Percentiles rank a stretch among this genome's conserved stretches.
Conservation (phyloP, 805 yeast species). For the Ogataea naganishii region DNA sequence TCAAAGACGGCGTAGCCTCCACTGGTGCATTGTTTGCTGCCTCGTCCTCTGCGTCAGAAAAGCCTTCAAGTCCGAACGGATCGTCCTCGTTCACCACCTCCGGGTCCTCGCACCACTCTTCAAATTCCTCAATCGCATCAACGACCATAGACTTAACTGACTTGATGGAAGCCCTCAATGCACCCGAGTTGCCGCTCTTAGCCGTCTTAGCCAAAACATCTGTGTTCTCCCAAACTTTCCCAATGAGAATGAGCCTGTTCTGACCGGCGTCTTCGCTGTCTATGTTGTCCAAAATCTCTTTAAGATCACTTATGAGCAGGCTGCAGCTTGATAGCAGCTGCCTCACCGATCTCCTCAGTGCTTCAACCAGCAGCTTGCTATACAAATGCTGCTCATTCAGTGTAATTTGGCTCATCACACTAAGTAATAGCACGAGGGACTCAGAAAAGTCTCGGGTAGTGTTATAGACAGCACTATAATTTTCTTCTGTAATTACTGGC, state of each 20-base stretch:
- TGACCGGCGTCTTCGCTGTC: slow-evolving; percentile 14
- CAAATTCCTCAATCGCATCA: slow-evolving; percentile 61
- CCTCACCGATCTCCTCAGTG: slow-evolving; percentile 19
- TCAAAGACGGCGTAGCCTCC: no score
- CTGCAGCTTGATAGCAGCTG: slow-evolving; percentile 9
- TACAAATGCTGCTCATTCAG: slow-evolving; percentile 24
- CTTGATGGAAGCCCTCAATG: slow-evolving; percentile 38
- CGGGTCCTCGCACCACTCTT: slow-evolving; percentile 64
- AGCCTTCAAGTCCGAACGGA: slow-evolving; percentile 41
- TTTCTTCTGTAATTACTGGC: slow-evolving; percentile 38
- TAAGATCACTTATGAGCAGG: slow-evolving; percentile 13
- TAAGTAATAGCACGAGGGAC: slow-evolving; percentile 33
- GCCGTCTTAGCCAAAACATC: slow-evolving; percentile 35
- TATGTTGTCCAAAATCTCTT: slow-evolving; percentile 5
- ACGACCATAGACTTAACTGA: slow-evolving; percentile 37
- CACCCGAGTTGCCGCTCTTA: slow-evolving; percentile 43
- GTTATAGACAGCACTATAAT: slow-evolving; percentile 34
- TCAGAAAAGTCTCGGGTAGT: slow-evolving; percentile 39
- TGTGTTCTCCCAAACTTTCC: slow-evolving; percentile 65
- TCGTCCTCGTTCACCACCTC: slow-evolving; percentile 35
- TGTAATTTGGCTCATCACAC: slow-evolving; percentile 36
- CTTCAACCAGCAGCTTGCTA: slow-evolving; percentile 19
- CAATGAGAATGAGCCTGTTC: slow-evolving; percentile 49
- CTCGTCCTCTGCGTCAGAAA: slow-evolving; percentile 18
- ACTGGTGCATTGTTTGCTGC: slow-evolving; percentile 13